Evolutionary conservation across 768 basidiomycete species (phyloP).

Genomic region (Amanita rubescens): DNA sequence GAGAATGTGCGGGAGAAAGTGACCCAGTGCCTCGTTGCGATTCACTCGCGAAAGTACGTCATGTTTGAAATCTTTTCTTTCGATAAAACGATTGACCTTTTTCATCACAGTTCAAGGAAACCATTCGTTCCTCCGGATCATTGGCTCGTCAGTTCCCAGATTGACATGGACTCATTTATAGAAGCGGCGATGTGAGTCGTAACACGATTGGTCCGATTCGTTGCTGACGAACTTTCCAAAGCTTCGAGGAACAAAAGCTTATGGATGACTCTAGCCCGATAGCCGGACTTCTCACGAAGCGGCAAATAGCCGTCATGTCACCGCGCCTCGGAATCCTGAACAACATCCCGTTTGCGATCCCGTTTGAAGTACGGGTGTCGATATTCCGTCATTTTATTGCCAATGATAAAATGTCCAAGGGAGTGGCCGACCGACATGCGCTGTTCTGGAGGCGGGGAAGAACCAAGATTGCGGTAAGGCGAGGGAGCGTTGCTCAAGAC

Average conservation of each 20-base stretch:
- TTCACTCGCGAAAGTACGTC: slow-evolving; percentile 85
- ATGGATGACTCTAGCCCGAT: slow-evolving; percentile 7
- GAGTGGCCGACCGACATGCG: slow-evolving; percentile 10
- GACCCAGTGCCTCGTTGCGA: slow-evolving; percentile 69
- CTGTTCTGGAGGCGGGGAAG: slow-evolving; percentile 4
- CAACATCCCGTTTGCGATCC: slow-evolving; percentile 93
- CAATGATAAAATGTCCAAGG: slow-evolving; percentile 41
- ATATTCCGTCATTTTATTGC: slow-evolving; percentile 83
- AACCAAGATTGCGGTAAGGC: slow-evolving; percentile 50
- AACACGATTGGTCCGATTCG: neutral
- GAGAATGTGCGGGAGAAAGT: slow-evolving; percentile 73
- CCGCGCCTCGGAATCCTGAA: slow-evolving; percentile 88
- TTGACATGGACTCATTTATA: slow-evolving; percentile 57
- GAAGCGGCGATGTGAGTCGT: slow-evolving; percentile 74
- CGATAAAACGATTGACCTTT: slow-evolving; percentile 1
- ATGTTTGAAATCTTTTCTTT: neutral
- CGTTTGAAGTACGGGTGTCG: slow-evolving; percentile 84
- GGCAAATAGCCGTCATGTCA: slow-evolving; percentile 66
- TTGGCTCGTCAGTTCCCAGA: slow-evolving; percentile 62
- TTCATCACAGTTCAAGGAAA: slow-evolving; percentile 74
- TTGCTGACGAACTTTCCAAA: slow-evolving; percentile 4
- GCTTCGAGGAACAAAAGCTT: slow-evolving; percentile 14
- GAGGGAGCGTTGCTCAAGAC: slow-evolving; percentile 79
- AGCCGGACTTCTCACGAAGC: slow-evolving; percentile 51
- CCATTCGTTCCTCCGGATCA: slow-evolving; percentile 82